These are phyloP conservation scores for Oryza longistaminata DNA, from an alignment of 176 grass and related monocot species.

Conservation along the genomic window DNA sequence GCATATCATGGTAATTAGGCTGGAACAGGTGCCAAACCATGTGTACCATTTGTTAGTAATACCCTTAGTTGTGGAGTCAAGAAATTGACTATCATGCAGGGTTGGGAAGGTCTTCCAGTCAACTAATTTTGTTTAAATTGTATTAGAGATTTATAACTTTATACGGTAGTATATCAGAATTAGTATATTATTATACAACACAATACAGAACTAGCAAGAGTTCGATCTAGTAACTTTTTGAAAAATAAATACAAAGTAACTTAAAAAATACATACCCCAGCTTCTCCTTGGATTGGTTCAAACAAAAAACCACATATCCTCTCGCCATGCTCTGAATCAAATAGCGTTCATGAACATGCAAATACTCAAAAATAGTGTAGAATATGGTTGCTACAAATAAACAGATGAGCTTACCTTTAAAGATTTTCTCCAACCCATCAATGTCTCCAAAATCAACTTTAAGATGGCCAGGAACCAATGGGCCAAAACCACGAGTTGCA, in stretches of 20 bases:
- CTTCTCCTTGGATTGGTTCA: slow-evolving; percentile 99
- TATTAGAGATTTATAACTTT: background rate
- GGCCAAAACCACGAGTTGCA: slow-evolving; percentile 90
- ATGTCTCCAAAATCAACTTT: slow-evolving; percentile 99
- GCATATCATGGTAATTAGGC: slow-evolving; percentile 1
- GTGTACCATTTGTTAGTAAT: background rate
- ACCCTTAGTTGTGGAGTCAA: background rate
- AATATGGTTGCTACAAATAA: background rate
- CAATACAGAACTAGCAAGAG: background rate
- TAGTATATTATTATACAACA: background rate
- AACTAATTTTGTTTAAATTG: background rate
- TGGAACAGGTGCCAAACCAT: background rate
- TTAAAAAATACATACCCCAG: slow-evolving; percentile 70
- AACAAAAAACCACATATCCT: slow-evolving; percentile 87
- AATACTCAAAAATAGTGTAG: background rate
- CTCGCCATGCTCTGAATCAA: slow-evolving; percentile 72
- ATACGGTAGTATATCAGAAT: background rate
- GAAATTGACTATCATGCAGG: slow-evolving; percentile 8
- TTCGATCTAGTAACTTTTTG: background rate
- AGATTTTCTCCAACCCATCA: slow-evolving; percentile 73
- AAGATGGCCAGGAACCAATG: slow-evolving; percentile 86
- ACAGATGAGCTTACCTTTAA: slow-evolving; percentile 53
- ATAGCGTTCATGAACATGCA: slow-evolving; percentile 29
- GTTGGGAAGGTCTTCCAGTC: background rate
- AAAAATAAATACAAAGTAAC: slow-evolving; percentile 1